Conservation (phyloP, 2,329 filamentous ascomycete genomes). For the Fusarium liriodendri region DNA sequence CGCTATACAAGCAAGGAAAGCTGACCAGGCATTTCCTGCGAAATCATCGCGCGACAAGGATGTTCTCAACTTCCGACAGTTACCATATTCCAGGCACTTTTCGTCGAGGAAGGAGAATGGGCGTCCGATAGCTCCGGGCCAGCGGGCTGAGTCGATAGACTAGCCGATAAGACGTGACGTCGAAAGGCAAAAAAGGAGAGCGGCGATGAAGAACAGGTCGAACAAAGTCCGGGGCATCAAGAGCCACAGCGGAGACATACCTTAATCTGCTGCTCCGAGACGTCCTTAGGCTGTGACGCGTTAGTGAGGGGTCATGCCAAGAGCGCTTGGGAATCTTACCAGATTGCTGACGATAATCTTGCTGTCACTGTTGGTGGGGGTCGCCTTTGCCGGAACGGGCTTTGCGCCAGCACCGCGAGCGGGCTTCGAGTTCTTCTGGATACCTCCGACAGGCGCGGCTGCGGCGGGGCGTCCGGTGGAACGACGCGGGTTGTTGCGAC, state of each 20-base stretch:
- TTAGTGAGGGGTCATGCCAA: constrained; percentile 57
- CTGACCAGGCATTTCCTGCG: constrained; percentile 64
- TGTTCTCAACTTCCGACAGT: constrained; percentile 68
- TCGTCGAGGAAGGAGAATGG: constrained; percentile 48
- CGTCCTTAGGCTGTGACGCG: constrained; percentile 83
- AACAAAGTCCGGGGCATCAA: constrained; percentile 75
- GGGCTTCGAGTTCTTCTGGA: constrained; percentile 80
- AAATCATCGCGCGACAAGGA: constrained; percentile 62
- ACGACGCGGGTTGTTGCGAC: constrained; percentile 63
- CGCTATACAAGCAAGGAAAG: constrained; percentile 48
- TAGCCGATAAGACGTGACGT: constrained; percentile 38
- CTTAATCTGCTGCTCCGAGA: constrained; percentile 98
- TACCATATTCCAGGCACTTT: constrained; percentile 47
- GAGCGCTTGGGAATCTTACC: constrained; percentile 67
- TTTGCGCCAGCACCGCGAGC: constrained; percentile 69
- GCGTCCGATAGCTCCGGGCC: constrained; percentile 42
- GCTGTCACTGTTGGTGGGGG: constrained; percentile 76
- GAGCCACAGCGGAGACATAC: constrained; percentile 96
- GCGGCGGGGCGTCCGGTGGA: constrained; percentile 63
- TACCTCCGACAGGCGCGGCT: constrained; percentile 82
- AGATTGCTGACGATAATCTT: constrained; percentile 99
- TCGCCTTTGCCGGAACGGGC: constrained; percentile 72
- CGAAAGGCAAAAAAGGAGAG: constrained; percentile 50
- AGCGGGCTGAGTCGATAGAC: constrained; percentile 31
- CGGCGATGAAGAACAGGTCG: constrained; percentile 64